Percentiles rank a stretch among this genome's conserved stretches.
Conservation (phyloP, 2,329 filamentous ascomycete genomes). For the Trichophyton schoenleinii region DNA sequence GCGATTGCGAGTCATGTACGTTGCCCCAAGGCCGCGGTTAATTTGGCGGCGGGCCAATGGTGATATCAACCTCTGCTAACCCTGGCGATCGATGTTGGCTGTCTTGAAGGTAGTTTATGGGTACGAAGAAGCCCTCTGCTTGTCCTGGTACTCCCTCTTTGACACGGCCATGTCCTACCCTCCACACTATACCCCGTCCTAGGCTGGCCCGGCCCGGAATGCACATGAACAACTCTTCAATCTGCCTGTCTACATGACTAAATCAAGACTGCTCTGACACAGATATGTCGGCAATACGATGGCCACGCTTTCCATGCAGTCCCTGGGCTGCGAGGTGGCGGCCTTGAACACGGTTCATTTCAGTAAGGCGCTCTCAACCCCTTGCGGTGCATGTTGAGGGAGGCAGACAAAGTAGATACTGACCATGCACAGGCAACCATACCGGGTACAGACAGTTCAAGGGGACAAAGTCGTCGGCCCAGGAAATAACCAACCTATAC, state of each 20-base stretch:
- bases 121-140: conserved; percentile 8
- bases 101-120: conserved; percentile 44
- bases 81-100: not conserved
- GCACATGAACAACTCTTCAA: not conserved
- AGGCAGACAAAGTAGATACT: not conserved
- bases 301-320: conserved; percentile 87
- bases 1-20: conserved; percentile 88
- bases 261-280: conserved; percentile 11
- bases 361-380: conserved; percentile 47
- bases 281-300: conserved; percentile 98
- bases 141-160: not conserved
- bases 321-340: conserved; percentile 82
- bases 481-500: conserved; percentile 76
- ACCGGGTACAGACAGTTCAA: conserved; percentile 83
- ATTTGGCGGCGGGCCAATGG: not conserved
- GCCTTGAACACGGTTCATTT: conserved; percentile 96
- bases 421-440: conserved; percentile 60
- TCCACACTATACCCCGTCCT: not conserved
- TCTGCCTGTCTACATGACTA: not conserved
- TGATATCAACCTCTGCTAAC: not conserved
- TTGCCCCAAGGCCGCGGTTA: conserved; percentile 23
- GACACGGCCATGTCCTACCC: not conserved
- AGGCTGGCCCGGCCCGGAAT: not conserved
- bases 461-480: conserved; percentile 66
- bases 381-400: not conserved